These are phyloP conservation scores for Mycena galopus DNA, from an alignment of 768 basidiomycete genomes.

Conservation along the genomic window DNA sequence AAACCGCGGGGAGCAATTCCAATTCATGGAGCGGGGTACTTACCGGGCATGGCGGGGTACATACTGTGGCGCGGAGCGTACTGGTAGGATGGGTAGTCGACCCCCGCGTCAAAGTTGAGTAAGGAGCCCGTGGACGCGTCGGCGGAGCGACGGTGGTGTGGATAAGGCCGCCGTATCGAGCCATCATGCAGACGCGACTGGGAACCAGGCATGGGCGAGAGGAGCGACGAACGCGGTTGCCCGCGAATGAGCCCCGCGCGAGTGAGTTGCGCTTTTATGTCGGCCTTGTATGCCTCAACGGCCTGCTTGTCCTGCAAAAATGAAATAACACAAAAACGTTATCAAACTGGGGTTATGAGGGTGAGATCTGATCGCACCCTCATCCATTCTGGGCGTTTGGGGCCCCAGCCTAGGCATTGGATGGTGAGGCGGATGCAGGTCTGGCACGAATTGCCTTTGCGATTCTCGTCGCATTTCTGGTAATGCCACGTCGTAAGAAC, in stretches of 20 bases:
- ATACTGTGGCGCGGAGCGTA: slow-evolving; percentile 43
- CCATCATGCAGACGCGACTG: slow-evolving; percentile 28
- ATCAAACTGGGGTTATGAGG: slow-evolving; percentile 11
- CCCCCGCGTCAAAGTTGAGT: slow-evolving; percentile 36
- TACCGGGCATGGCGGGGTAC: slow-evolving; percentile 61
- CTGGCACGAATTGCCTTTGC: slow-evolving; percentile 83
- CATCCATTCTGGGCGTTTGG: slow-evolving; percentile 92
- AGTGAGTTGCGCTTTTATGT: slow-evolving; percentile 85
- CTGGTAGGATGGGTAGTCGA: slow-evolving; percentile 30
- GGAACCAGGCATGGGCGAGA: slow-evolving; percentile 41
- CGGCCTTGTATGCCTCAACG: slow-evolving; percentile 86
- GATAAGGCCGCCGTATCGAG: slow-evolving; percentile 40
- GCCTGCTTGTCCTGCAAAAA: slow-evolving; percentile 80
- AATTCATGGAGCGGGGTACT: slow-evolving; percentile 36
- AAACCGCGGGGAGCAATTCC: slow-evolving; percentile 6
- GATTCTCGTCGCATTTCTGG: slow-evolving; percentile 92
- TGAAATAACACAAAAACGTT: background rate
- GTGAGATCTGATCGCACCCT: slow-evolving; percentile 59
- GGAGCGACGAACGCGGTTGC: slow-evolving; percentile 76
- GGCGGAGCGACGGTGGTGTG: slow-evolving; percentile 51
- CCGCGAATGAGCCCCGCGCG: slow-evolving; percentile 85
- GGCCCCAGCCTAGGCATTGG: slow-evolving; percentile 88
- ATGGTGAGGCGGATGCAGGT: slow-evolving; percentile 87
- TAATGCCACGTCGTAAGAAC: background rate
- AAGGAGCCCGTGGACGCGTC: slow-evolving; percentile 34